Conservation (phyloP, 176 grass and related monocot genomes). For the Cymbopogon citratus region DNA sequence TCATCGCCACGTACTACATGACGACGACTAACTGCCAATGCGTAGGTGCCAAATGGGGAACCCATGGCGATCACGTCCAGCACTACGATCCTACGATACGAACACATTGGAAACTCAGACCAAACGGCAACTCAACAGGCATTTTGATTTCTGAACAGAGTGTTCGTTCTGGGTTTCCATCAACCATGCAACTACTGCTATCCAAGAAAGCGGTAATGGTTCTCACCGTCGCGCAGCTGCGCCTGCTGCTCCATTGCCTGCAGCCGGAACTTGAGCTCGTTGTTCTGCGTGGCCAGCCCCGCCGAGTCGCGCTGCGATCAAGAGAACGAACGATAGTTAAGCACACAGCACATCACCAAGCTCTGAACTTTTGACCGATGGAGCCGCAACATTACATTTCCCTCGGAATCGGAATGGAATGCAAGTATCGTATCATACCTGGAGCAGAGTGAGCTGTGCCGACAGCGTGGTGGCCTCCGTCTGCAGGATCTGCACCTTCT, state of each 20-base stretch:
- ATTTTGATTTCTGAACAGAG: no score
- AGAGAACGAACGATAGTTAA: neutral
- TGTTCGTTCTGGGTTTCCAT: neutral
- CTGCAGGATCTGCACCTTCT: constrained; percentile 93
- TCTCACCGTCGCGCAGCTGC: constrained; percentile 84
- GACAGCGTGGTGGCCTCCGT: constrained; percentile 76
- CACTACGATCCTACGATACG: neutral
- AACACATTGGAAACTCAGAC: neutral
- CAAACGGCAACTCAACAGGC: neutral
- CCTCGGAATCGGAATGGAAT: neutral
- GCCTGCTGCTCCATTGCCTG: constrained; percentile 98
- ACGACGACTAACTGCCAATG: constrained; percentile 17
- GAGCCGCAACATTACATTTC: neutral
- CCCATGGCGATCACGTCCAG: constrained; percentile 6
- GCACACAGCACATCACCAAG: neutral
- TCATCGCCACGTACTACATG: constrained; percentile 15
- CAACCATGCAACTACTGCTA: neutral
- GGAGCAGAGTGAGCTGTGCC: constrained; percentile 74
- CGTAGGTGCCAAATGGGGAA: constrained; percentile 14
- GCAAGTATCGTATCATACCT: constrained; percentile 43
- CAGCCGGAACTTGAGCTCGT: constrained; percentile 87
- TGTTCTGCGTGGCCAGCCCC: constrained; percentile 65
- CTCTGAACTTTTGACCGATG: neutral
- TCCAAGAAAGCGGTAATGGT: neutral
- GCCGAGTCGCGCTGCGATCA: constrained; percentile 57